Conservation (phyloP, 495 filamentous ascomycete genomes). For the Aspergillus conjunctus region DNA sequence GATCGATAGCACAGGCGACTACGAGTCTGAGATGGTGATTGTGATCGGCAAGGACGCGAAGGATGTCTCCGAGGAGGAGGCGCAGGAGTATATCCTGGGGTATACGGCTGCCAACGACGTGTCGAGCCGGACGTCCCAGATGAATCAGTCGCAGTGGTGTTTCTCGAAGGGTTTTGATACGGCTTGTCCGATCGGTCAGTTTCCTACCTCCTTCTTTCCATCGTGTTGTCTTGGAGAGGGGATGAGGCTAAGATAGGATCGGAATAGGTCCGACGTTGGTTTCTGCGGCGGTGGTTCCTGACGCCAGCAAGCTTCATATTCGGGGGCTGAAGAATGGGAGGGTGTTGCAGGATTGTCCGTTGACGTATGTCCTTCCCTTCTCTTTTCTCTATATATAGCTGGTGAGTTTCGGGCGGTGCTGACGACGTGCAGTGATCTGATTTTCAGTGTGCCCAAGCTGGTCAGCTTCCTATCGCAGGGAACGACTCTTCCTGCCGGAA, state of each 20-base stretch:
- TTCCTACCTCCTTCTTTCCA: background rate
- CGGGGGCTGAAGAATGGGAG: constrained; percentile 68
- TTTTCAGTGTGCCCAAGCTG: constrained; percentile 73
- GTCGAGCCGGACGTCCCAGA: constrained; percentile 76
- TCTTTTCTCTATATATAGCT: background rate
- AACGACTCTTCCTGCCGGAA: constrained; percentile 76
- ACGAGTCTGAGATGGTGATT: constrained; percentile 80
- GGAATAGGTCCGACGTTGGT: constrained; percentile 55
- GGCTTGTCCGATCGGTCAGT: constrained; percentile 69
- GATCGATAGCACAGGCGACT: constrained; percentile 63
- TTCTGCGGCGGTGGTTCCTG: constrained; percentile 53
- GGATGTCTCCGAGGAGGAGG: constrained; percentile 68
- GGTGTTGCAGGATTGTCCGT: constrained; percentile 64
- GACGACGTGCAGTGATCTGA: constrained; percentile 58
- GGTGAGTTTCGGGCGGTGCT: background rate
- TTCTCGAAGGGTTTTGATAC: constrained; percentile 84
- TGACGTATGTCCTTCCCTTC: constrained; percentile 42
- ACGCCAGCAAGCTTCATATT: constrained; percentile 61
- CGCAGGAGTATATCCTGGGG: constrained; percentile 75
- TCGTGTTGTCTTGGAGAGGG: background rate
- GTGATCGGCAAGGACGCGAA: constrained; percentile 70
- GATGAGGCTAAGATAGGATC: background rate
- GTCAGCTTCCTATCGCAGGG: constrained; percentile 76
- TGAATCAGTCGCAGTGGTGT: constrained; percentile 78
- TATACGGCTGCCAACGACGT: constrained; percentile 83